Conservation (phyloP, 2,329 filamentous ascomycete species). For the Ophiocordyceps sinensis region DNA sequence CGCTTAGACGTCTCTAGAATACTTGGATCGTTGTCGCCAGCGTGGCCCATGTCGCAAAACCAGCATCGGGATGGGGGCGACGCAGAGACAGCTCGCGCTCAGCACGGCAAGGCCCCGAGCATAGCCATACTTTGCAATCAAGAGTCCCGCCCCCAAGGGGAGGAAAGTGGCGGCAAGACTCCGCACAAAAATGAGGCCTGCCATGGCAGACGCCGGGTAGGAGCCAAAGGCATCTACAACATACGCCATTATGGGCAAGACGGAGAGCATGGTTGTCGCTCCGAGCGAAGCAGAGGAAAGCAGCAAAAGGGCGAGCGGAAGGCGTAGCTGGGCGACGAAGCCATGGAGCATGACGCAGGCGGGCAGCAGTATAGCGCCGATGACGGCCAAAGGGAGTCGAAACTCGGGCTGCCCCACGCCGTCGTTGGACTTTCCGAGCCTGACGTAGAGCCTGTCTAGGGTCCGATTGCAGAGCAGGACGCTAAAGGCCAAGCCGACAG, state of each 20-base stretch:
- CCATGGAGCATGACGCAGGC: constrained; percentile 31
- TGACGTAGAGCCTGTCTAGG: constrained; percentile 39
- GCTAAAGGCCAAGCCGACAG: constrained; percentile 30
- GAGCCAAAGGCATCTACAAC: constrained; percentile 41
- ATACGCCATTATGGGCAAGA: constrained; percentile 38
- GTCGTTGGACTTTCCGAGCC: constrained; percentile 23
- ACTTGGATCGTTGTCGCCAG: constrained; percentile 18
- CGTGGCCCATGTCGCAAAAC: constrained; percentile 33
- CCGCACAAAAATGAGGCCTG: constrained; percentile 37
- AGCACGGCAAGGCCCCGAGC: constrained; percentile 35
- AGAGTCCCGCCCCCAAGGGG: constrained; percentile 33
- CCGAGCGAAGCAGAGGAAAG: constrained; percentile 29
- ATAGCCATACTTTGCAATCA: constrained; percentile 33
- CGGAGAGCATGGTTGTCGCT: constrained; percentile 26
- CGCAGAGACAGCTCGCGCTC: constrained; percentile 21
- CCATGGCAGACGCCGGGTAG: constrained; percentile 42
- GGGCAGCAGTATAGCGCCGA: constrained; percentile 31
- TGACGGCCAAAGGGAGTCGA: constrained; percentile 36
- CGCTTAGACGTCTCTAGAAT: not conserved
- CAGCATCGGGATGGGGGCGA: constrained; percentile 35
- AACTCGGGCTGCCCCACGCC: constrained; percentile 35
- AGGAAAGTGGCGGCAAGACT: constrained; percentile 43
- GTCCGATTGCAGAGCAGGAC: constrained; percentile 33
- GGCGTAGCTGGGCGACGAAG: constrained; percentile 29
- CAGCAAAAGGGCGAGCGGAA: constrained; percentile 29